These are phyloP conservation scores for Encephalitozoon cuniculi DNA, from an alignment of 371 early-diverging fungal species.

Conservation along the genomic window DNA sequence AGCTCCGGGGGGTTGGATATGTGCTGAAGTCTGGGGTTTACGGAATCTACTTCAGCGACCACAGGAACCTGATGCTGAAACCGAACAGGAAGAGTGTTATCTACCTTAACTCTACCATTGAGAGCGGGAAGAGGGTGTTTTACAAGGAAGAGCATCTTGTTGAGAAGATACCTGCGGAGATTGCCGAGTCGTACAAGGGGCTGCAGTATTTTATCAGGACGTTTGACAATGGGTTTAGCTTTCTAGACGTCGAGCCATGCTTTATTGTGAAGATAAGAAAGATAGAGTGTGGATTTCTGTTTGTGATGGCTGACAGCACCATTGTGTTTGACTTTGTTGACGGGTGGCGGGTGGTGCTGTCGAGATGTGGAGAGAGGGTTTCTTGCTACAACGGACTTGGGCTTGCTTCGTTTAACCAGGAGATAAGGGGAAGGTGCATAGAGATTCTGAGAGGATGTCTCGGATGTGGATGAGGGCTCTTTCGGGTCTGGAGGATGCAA, in stretches of 20 bases:
- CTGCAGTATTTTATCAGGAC: slow-evolving; percentile 48
- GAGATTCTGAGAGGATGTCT: slow-evolving; percentile 21
- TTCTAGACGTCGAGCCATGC: slow-evolving; percentile 1
- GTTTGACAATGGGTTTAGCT: slow-evolving; percentile 30
- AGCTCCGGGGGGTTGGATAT: slow-evolving; percentile 74
- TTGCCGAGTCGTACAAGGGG: not conserved
- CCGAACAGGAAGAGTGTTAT: slow-evolving; percentile 11
- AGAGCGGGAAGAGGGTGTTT: slow-evolving; percentile 42
- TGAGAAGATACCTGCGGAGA: slow-evolving; percentile 36
- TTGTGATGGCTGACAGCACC: slow-evolving; percentile 47
- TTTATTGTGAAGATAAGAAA: slow-evolving; percentile 51
- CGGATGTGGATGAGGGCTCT: not conserved
- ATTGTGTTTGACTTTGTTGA: slow-evolving; percentile 53
- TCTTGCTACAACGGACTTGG: slow-evolving; percentile 36
- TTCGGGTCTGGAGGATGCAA: not conserved
- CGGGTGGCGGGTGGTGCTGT: slow-evolving; percentile 41
- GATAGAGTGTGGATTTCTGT: slow-evolving; percentile 43
- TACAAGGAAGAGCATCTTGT: slow-evolving; percentile 50
- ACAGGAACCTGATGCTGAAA: slow-evolving; percentile 63
- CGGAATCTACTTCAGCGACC: slow-evolving; percentile 75
- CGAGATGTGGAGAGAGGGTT: slow-evolving; percentile 27
- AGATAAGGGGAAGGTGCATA: slow-evolving; percentile 14
- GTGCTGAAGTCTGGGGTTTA: slow-evolving; percentile 67
- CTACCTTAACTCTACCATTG: slow-evolving; percentile 15
- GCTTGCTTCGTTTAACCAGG: slow-evolving; percentile 12